phyloP scores from a whole-genome alignment of 2,329 filamentous ascomycete species.

The Raffaelea deltoideospora region DNA sequence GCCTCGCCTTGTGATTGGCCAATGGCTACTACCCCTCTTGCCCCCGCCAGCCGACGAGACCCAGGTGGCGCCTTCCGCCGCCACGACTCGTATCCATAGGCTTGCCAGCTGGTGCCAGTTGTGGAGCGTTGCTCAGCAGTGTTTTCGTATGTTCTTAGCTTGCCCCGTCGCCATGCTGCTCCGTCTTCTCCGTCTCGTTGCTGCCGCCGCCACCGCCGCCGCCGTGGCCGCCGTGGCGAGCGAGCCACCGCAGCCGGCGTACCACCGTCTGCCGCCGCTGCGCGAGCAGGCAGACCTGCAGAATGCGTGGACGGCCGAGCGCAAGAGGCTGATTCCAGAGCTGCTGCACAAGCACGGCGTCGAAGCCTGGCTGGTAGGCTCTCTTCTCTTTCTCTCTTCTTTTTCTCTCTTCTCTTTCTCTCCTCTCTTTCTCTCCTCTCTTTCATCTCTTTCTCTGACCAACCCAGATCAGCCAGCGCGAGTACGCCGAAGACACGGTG shows the following conservation, averaged over 20 bases:
- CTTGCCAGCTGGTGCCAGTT: too few relatives aligned
- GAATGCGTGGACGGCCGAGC: constrained; percentile 27
- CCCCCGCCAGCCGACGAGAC: too few relatives aligned
- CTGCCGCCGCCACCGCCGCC: too few relatives aligned
- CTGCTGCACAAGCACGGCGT: constrained; percentile 28
- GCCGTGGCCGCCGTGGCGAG: too few relatives aligned
- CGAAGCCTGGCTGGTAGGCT: constrained; percentile 31
- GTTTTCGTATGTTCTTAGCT: too few relatives aligned
- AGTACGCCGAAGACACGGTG: constrained; percentile 35
- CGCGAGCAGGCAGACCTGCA: constrained; percentile 27
- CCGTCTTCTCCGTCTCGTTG: too few relatives aligned
- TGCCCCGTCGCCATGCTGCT: too few relatives aligned
- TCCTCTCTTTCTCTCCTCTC: background rate
- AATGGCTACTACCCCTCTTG: too few relatives aligned
- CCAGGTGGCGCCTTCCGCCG: too few relatives aligned
- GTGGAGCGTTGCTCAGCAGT: too few relatives aligned
- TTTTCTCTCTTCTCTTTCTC: background rate
- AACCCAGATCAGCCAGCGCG: constrained; percentile 30
- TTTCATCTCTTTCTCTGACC: background rate
- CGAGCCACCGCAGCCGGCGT: constrained; percentile 7
- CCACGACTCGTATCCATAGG: too few relatives aligned
- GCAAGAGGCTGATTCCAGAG: constrained; percentile 23
- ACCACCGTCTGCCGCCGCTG: constrained; percentile 24
- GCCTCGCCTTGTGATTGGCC: too few relatives aligned
- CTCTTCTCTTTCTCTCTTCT: background rate